Base-by-base conservation (phyloP, 768 basidiomycete species). In the Mycena amicta region DNA sequence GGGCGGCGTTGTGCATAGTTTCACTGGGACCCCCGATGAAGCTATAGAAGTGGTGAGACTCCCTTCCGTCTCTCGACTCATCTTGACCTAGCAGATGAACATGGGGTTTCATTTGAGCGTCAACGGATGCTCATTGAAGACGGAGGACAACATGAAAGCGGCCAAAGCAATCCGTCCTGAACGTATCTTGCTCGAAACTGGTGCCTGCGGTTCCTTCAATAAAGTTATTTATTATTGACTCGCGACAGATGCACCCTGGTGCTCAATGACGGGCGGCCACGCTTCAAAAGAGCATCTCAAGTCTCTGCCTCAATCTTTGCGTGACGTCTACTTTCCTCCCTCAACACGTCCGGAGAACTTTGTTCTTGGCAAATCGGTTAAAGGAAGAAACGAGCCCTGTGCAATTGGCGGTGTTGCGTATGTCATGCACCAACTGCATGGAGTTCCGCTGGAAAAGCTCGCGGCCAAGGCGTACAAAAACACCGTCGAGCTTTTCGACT, bases 1-100 rank as follows among this genome's bases (percentile, higher is more conserved):
- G 22, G 87, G 90, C 3, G 92, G 91, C 1, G 92, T 93, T 22
- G 89, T 92, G 3, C 92, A 93, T 67, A 90, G 88, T 60, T 92
- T 92, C 71, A 92, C 91, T 0, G 92, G 92, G 3, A 80, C 80
- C 0, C 66, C 67, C 3, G 80, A 78, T 33, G 90, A 94, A 67
- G 83, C 81, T 15, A 65, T 69, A 6, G 90, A 93, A 67, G 72
- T 90, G 46, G 89, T 90, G 57, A 66, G 85, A 70, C 12, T 18
- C 27, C n/a, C 20, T 16, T 43, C 26, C 20, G 37, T 29, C 16
- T 20, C 37, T 29, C 11, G 31, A 30, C 51, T 55, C 27, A 30
- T 12, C 46, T 46, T 30, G 46, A 5, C 37, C 12, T n/a, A 28
- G 13, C 61, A 92, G 90, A 80, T 88, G 63, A 73, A 77, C 20